Percentiles rank a stretch among this genome's conserved stretches.
Conservation (phyloP, 306 rosid genomes). For the Cicer pinnatifidum region DNA sequence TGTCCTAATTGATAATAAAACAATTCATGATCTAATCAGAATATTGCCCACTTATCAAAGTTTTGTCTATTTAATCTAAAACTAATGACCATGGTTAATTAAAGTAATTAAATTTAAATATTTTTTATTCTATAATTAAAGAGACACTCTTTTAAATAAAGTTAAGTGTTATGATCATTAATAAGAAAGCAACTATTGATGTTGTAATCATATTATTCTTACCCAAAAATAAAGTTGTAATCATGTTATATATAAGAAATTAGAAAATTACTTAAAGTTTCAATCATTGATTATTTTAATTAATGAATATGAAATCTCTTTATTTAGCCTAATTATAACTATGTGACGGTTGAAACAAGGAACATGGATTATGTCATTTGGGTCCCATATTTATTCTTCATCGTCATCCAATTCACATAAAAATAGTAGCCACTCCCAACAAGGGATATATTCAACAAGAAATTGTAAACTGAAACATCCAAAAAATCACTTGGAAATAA, state of each 20-base stretch:
- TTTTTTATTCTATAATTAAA: background rate
- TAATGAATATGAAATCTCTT: background rate
- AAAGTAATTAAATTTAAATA: background rate
- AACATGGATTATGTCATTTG: conserved; percentile 42
- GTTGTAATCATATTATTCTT: background rate
- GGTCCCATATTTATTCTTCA: conserved; percentile 37
- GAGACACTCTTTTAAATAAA: background rate
- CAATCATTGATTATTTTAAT: conserved; percentile 13
- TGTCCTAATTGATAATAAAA: conserved; percentile 1
- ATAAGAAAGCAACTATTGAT: background rate
- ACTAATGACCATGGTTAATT: background rate
- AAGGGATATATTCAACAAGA: background rate
- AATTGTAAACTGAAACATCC: background rate
- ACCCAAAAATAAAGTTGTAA: background rate
- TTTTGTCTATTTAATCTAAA: background rate
- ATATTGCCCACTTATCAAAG: conserved; percentile 32
- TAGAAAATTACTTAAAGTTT: background rate
- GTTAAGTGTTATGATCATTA: background rate
- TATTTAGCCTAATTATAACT: background rate
- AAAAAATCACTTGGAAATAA: background rate
- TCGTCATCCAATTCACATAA: background rate
- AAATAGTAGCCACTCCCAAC: background rate
- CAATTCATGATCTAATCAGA: background rate
- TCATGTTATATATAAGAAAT: background rate
- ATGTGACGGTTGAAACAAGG: conserved; percentile 14